A percentile compares a stretch with the other conserved stretches of the same genome.
Conservation (phyloP, 2,329 filamentous ascomycete species). For the Colletotrichum graminicola region DNA sequence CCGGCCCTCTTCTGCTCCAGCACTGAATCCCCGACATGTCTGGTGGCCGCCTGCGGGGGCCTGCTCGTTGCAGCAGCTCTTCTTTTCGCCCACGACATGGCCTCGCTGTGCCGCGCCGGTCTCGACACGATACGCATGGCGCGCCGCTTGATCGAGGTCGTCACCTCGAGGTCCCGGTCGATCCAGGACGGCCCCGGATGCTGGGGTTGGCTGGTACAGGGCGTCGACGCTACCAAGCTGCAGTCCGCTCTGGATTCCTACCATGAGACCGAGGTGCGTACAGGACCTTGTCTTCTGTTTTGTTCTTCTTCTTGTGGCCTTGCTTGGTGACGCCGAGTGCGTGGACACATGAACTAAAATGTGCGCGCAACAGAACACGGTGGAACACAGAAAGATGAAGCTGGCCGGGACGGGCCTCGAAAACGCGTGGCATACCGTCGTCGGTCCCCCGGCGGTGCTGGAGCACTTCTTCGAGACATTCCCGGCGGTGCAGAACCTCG, state of each 20-base stretch:
- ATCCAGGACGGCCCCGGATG: neutral
- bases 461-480: neutral
- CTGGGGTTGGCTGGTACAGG: neutral
- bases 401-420: neutral
- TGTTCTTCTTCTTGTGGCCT: no score
- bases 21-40: neutral
- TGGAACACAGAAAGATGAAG: neutral
- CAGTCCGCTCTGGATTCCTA: neutral
- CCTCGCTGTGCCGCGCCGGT: neutral
- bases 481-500: no score
- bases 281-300: neutral
- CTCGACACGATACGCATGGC: slow-evolving; percentile 1
- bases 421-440: neutral
- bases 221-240: neutral
- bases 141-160: neutral
- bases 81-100: neutral
- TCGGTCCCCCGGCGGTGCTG: neutral
- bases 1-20: neutral
- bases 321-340: no score
- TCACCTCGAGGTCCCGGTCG: neutral
- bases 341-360: no score
- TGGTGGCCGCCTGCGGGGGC: neutral
- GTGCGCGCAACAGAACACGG: neutral
- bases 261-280: neutral
- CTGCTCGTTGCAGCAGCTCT: neutral